Evolutionary conservation across 495 filamentous ascomycete species (phyloP).

Genomic region (Xylaria castorea): DNA sequence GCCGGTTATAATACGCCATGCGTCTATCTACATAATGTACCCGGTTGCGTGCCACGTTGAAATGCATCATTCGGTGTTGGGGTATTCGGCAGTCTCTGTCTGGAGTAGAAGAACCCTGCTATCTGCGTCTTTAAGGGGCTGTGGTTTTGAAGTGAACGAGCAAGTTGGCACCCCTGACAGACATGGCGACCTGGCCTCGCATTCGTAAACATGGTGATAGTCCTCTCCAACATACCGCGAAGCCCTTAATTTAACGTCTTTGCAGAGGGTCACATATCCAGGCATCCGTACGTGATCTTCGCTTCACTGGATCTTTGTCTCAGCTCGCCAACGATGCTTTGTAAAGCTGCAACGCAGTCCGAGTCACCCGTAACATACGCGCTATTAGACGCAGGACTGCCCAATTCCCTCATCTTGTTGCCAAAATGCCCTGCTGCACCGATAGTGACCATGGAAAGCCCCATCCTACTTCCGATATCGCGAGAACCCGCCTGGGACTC

Average conservation of each 20-base stretch:
- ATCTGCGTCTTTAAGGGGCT: constrained; percentile 18
- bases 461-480: not conserved
- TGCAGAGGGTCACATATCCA: not conserved
- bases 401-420: not conserved
- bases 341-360: constrained; percentile 9
- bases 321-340: constrained; percentile 13
- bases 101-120: not conserved
- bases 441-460: not conserved
- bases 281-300: constrained; percentile 25
- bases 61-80: constrained; percentile 18
- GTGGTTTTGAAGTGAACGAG: not conserved
- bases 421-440: not conserved
- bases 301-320: constrained; percentile 14
- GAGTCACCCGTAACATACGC: constrained; percentile 1
- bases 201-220: not conserved
- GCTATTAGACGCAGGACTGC: not conserved
- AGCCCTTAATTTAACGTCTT: constrained; percentile 2
- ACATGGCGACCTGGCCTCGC: not conserved
- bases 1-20: constrained; percentile 13
- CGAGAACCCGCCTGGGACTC: not conserved
- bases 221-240: not conserved
- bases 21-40: constrained; percentile 13
- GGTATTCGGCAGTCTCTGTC: constrained; percentile 4
- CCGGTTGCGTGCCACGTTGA: constrained; percentile 21
- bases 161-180: not conserved